phyloP scores from a whole-genome alignment of 106 monocot genomes.

The Dendrobium catenatum region DNA sequence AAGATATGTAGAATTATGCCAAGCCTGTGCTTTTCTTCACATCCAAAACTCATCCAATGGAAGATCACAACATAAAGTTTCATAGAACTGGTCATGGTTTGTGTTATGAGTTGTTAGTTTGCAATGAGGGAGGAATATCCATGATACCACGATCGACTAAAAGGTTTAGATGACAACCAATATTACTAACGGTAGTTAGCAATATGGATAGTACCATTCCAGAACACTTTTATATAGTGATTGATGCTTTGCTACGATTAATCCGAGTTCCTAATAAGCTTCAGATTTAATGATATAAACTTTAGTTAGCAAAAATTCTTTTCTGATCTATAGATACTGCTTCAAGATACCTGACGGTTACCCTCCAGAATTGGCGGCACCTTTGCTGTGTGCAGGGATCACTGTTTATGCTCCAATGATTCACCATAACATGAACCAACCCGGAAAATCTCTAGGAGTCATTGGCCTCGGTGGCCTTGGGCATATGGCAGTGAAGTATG shows the following conservation, averaged over 20 bases:
- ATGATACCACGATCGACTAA: not conserved
- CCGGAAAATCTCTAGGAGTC: slow-evolving; percentile 89
- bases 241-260: not conserved
- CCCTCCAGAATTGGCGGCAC: slow-evolving; percentile 67
- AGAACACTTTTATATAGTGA: not conserved
- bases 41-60: not conserved
- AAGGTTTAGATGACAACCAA: not conserved
- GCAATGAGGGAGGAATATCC: not conserved
- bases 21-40: not conserved
- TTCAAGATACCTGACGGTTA: slow-evolving; percentile 69
- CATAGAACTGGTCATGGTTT: not conserved
- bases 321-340: slow-evolving; percentile 47
- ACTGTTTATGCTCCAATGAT: slow-evolving; percentile 90
- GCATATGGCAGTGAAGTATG: slow-evolving; percentile 88
- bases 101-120: not conserved
- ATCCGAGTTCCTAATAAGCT: not conserved
- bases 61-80: not conserved
- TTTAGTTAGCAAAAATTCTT: not conserved
- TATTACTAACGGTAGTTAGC: not conserved
- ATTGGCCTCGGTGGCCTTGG: slow-evolving; percentile 91
- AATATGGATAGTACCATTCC: not conserved
- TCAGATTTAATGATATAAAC: not conserved
- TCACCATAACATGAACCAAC: slow-evolving; percentile 75
- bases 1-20: not conserved
- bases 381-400: slow-evolving; percentile 77